Percentiles rank a stretch among this genome's conserved stretches.
phyloP scores from a whole-genome alignment of 2,329 filamentous ascomycete genomes.

The Penicillium sumatraense region DNA sequence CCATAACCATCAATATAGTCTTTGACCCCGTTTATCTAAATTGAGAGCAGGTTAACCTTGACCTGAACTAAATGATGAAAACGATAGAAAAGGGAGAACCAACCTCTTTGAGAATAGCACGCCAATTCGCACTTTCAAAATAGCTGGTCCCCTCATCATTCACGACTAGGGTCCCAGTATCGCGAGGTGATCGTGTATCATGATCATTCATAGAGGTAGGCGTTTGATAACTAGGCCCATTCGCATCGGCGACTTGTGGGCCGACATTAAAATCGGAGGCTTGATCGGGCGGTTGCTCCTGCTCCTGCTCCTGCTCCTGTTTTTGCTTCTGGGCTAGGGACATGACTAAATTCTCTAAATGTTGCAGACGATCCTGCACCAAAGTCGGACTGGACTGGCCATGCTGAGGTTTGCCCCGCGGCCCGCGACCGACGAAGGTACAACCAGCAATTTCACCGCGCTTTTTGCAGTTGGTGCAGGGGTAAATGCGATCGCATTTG shows the following conservation, averaged over 20 bases:
- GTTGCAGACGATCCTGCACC: slow-evolving; percentile 41
- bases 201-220: slow-evolving; percentile 14
- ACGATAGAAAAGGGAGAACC: slow-evolving; percentile 9
- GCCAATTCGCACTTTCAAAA: slow-evolving; percentile 43
- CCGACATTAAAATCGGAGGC: slow-evolving; percentile 14
- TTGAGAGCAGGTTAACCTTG: background rate
- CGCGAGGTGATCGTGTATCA: slow-evolving; percentile 21
- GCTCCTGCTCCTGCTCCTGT: too few relatives aligned
- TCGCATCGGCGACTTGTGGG: slow-evolving; percentile 2
- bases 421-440: slow-evolving; percentile 41
- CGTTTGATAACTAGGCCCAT: slow-evolving; percentile 10
- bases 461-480: slow-evolving; percentile 41
- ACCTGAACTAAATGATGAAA: background rate
- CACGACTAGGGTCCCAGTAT: slow-evolving; percentile 38
- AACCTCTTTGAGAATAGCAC: slow-evolving; percentile 42
- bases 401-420: slow-evolving; percentile 34
- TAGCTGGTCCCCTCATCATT: slow-evolving; percentile 39
- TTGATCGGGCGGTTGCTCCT: slow-evolving; percentile 17
- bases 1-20: slow-evolving; percentile 32
- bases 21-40: slow-evolving; percentile 40
- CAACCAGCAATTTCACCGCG: slow-evolving; percentile 37
- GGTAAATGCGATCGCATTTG: slow-evolving; percentile 42
- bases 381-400: slow-evolving; percentile 32
- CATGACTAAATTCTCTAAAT: slow-evolving; percentile 42
- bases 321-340: slow-evolving; percentile 38